phyloP scores from a whole-genome alignment of 306 rosid genomes.

The Neltuma alba region DNA sequence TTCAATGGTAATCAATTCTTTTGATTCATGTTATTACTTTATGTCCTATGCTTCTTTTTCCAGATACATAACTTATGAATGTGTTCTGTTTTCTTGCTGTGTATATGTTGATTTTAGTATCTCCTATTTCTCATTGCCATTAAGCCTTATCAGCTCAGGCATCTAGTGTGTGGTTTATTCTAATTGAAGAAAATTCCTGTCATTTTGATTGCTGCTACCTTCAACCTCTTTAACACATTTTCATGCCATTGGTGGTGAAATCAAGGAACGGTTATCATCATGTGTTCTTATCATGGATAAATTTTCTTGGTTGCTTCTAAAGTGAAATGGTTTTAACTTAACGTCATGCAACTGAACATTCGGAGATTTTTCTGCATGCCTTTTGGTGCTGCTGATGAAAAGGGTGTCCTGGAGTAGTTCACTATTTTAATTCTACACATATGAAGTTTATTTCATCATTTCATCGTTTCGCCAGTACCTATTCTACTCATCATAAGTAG shows the following conservation, averaged over 20 bases:
- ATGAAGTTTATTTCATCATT: background rate
- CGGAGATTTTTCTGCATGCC: background rate
- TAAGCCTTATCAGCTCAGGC: background rate
- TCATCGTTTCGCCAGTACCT: background rate
- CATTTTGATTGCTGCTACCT: background rate
- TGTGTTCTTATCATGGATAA: background rate
- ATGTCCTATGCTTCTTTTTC: background rate
- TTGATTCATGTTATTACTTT: slow-evolving; percentile 6
- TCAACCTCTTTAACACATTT: background rate
- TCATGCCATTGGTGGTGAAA: background rate
- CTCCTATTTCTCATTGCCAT: background rate
- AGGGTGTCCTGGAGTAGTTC: background rate
- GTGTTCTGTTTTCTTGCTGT: background rate
- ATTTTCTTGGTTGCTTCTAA: background rate
- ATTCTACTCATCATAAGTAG: too few species aligned
- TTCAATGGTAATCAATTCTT: slow-evolving; percentile 56
- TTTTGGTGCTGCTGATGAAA: background rate
- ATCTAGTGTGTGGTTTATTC: background rate
- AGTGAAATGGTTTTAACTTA: background rate
- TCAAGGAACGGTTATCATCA: background rate
- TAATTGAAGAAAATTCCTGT: background rate
- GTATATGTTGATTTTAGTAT: background rate
- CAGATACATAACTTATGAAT: background rate
- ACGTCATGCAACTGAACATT: background rate
- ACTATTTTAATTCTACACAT: background rate